These are phyloP conservation scores for Pelargonium myrrhifolium DNA, from an alignment of 441 rosid genomes.

Conservation along the genomic window DNA sequence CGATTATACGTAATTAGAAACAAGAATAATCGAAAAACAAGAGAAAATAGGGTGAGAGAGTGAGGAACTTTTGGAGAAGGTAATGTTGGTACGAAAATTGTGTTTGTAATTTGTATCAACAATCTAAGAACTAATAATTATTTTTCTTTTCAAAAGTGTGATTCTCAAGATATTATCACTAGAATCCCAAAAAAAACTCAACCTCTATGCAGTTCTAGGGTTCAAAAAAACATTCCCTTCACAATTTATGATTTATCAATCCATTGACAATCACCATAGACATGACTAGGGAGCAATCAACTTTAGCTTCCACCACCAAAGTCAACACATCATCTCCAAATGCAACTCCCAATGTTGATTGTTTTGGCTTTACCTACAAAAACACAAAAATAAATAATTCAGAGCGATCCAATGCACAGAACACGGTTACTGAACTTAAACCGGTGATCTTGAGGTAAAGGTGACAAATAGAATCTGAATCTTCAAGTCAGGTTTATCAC, in stretches of 20 bases:
- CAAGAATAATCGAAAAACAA: too few relatives aligned
- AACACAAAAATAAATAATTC: background rate
- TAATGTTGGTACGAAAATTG: too few relatives aligned
- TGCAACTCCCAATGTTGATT: constrained; percentile 39
- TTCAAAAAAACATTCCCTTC: background rate
- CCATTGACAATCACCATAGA: constrained; percentile 60
- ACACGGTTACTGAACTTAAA: too few relatives aligned
- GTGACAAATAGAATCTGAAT: too few relatives aligned
- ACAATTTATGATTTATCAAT: constrained; percentile 39
- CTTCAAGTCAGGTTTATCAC: too few relatives aligned
- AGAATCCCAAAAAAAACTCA: background rate
- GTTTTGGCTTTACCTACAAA: constrained; percentile 57
- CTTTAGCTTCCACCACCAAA: constrained; percentile 45
- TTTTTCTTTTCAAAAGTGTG: too few relatives aligned
- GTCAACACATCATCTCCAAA: constrained; percentile 72
- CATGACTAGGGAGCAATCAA: constrained; percentile 52
- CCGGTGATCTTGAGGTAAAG: background rate
- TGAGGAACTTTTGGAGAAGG: too few relatives aligned
- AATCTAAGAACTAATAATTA: too few relatives aligned
- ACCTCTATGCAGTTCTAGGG: background rate
- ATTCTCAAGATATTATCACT: background rate
- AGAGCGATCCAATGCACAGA: background rate
- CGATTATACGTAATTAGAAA: too few relatives aligned
- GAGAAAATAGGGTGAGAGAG: too few relatives aligned
- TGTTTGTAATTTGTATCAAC: too few relatives aligned